Conservation (phyloP, 805 yeast genomes). For the Pichia exigua region DNA sequence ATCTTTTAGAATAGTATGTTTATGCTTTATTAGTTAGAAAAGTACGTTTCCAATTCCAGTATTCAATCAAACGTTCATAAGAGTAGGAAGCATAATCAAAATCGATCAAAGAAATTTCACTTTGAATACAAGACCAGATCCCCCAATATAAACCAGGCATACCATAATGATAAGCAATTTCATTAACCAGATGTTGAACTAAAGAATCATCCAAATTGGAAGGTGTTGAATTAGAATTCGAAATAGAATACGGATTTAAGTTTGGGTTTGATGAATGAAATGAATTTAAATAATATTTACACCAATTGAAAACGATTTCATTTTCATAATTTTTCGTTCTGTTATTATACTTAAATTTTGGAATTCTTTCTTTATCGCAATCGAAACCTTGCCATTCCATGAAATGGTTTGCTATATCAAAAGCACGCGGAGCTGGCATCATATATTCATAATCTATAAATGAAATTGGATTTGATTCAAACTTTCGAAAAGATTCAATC, state of each 20-base stretch:
- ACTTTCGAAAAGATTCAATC: conserved; percentile 11
- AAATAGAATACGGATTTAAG: conserved; percentile 2
- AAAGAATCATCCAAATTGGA: background rate
- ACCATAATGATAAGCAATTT: conserved; percentile 58
- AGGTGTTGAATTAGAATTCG: conserved; percentile 11
- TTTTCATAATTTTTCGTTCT: conserved; percentile 29
- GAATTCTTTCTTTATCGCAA: conserved; percentile 55
- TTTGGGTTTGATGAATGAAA: conserved; percentile 9
- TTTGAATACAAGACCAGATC: conserved; percentile 72
- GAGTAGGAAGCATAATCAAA: conserved; percentile 63
- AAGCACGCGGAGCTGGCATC: conserved; percentile 65
- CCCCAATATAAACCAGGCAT: conserved; percentile 85
- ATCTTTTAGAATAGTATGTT: background rate
- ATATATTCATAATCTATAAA: conserved; percentile 70
- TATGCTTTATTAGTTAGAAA: conserved; percentile 11
- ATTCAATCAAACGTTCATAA: conserved; percentile 52
- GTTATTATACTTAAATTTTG: conserved; percentile 19
- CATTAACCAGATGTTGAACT: conserved; percentile 42
- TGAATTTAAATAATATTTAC: conserved; percentile 39
- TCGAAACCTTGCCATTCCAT: conserved; percentile 81
- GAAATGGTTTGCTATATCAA: conserved; percentile 67
- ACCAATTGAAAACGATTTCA: conserved; percentile 50
- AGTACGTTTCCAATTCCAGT: conserved; percentile 55
- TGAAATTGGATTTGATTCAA: conserved; percentile 34
- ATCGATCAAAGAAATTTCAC: conserved; percentile 60